Evolutionary conservation across 2,329 filamentous ascomycete species (phyloP).

Genomic region (Fusarium subglutinans): DNA sequence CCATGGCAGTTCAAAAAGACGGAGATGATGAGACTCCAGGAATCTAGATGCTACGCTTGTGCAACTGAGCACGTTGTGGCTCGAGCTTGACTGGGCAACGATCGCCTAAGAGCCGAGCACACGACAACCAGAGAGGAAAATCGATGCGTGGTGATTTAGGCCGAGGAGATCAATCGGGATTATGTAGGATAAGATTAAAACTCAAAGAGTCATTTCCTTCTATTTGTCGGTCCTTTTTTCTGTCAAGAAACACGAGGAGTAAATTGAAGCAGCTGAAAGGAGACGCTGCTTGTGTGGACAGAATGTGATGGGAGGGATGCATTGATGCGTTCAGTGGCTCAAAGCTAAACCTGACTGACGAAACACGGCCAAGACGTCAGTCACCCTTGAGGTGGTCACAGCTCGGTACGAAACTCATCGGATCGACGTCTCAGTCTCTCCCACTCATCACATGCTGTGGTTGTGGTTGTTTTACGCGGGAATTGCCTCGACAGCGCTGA

Average conservation of each 20-base stretch:
- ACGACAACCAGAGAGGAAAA: constrained; percentile 5
- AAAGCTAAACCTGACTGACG: constrained; percentile 29
- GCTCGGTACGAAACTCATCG: not conserved
- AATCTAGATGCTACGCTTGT: constrained; percentile 36
- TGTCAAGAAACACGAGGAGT: not conserved
- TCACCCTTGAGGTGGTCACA: constrained; percentile 19
- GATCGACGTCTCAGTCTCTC: constrained; percentile 20
- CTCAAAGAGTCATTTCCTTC: not conserved
- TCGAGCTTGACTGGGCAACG: constrained; percentile 24
- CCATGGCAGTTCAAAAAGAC: constrained; percentile 21
- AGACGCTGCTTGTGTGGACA: not conserved
- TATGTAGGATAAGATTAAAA: not conserved
- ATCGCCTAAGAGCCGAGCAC: constrained; percentile 21
- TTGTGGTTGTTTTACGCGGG: constrained; percentile 8
- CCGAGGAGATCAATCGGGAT: not conserved
- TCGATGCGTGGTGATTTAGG: constrained; percentile 6
- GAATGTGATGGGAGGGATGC: constrained; percentile 4
- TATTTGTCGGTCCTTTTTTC: not conserved
- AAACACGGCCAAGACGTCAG: constrained; percentile 37
- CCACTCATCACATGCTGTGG: constrained; percentile 12
- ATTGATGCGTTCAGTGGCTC: constrained; percentile 40
- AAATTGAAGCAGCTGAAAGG: not conserved
- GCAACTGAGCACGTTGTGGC: constrained; percentile 29
- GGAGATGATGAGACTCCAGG: constrained; percentile 10
- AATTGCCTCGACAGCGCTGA: constrained; percentile 5